Evolutionary conservation across 208 protist genomes (phyloP).

Genomic region (Trypanosoma brucei): DNA sequence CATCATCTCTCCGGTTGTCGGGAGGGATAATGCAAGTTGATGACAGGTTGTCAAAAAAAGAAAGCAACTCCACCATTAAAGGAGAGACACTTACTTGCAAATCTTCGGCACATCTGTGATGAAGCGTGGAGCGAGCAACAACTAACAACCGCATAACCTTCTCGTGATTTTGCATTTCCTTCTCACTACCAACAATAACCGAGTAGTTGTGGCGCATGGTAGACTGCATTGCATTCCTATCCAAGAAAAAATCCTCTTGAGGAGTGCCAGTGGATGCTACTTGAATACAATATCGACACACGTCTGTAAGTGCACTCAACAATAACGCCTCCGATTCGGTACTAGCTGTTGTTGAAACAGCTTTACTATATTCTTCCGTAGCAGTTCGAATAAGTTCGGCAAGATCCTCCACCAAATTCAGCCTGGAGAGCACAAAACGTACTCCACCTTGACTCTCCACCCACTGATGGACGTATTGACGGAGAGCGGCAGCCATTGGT

Average conservation of each 20-base stretch:
- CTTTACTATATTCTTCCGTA: conserved; percentile 2
- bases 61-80: conserved; percentile 26
- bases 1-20: conserved; percentile 9
- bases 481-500: conserved; percentile 10
- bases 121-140: conserved; percentile 20
- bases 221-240: conserved; percentile 13
- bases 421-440: conserved; percentile 7
- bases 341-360: conserved; percentile 1
- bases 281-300: conserved; percentile 26
- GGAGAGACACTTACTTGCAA: conserved; percentile 23
- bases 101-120: conserved; percentile 26
- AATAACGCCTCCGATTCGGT: conserved; percentile 19
- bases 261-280: conserved; percentile 14
- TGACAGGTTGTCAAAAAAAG: conserved; percentile 23
- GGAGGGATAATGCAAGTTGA: background rate
- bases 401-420: conserved; percentile 10
- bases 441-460: conserved; percentile 18
- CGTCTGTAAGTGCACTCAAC: conserved; percentile 17
- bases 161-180: conserved; percentile 16
- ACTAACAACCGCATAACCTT: conserved; percentile 10
- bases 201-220: conserved; percentile 17
- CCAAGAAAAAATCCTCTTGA: conserved; percentile 5
- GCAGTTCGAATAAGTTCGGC: conserved; percentile 4
- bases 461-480: conserved; percentile 21
- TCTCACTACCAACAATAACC: conserved; percentile 5